Conservation (phyloP, 495 filamentous ascomycete genomes). For the Xylaria cubensis region DNA sequence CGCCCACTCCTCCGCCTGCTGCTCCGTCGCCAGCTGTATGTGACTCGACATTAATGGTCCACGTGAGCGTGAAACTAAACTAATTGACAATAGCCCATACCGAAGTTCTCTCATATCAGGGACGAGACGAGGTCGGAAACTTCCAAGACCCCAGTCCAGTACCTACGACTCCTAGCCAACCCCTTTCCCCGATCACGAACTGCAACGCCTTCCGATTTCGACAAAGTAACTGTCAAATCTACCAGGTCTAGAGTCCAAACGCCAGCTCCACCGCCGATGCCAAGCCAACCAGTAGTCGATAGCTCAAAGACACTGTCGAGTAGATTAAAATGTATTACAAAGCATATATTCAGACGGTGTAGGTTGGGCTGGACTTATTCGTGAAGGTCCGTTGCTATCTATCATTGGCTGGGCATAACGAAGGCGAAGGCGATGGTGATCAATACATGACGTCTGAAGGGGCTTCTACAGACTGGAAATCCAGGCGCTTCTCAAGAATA, state of each 20-base stretch:
- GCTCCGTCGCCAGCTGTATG: not conserved
- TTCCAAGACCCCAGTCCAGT: conserved; percentile 28
- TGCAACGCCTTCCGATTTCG: not conserved
- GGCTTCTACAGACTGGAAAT: not conserved
- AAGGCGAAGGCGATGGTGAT: not conserved
- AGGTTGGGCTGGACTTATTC: not conserved
- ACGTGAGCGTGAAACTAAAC: not conserved
- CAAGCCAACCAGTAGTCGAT: not conserved
- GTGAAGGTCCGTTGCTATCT: not conserved
- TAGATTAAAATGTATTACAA: not conserved
- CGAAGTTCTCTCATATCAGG: conserved; percentile 17
- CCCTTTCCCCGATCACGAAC: conserved; percentile 22
- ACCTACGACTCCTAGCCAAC: conserved; percentile 27
- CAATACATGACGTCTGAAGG: not conserved
- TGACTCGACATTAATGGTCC: too few relatives aligned
- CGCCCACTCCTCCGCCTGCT: not conserved
- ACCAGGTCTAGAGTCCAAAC: conserved; percentile 1
- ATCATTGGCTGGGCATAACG: not conserved
- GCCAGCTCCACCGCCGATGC: not conserved
- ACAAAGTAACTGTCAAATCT: not conserved
- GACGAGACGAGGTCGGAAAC: conserved; percentile 31
- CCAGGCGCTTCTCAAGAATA: not conserved
- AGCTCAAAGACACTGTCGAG: not conserved
- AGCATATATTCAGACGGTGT: not conserved
- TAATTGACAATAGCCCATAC: conserved; percentile 19